Evolutionary conservation across 208 protist species (phyloP).

Genomic region (Trypanosoma mega): DNA sequence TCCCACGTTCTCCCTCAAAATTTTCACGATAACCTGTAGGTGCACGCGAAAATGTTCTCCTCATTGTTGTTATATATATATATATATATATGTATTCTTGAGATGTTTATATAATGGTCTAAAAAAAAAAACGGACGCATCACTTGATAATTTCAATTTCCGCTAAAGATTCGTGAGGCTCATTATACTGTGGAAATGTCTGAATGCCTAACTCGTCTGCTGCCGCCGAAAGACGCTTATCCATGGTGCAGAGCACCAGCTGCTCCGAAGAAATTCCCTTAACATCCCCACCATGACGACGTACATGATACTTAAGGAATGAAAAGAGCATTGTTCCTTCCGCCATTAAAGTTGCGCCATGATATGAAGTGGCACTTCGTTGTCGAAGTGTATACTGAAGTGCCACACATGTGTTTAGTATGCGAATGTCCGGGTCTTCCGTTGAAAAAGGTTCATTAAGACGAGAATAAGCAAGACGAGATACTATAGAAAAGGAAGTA

Average conservation of each 20-base stretch:
- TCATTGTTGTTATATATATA: no score
- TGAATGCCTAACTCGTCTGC: slow-evolving; percentile 61
- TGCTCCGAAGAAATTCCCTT: slow-evolving; percentile 48
- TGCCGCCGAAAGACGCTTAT: slow-evolving; percentile 58
- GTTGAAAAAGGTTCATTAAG: slow-evolving; percentile 29
- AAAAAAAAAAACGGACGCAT: no score
- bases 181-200: slow-evolving; percentile 51
- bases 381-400: slow-evolving; percentile 69
- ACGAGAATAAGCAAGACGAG: slow-evolving; percentile 61
- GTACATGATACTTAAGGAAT: slow-evolving; percentile 84
- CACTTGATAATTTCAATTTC: no score
- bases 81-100: no score
- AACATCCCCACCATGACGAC: slow-evolving; percentile 68
- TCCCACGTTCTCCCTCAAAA: no score
- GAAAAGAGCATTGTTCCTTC: slow-evolving; percentile 77
- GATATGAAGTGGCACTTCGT: slow-evolving; percentile 21
- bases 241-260: slow-evolving; percentile 75
- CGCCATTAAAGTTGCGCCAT: slow-evolving; percentile 31
- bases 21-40: no score
- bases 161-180: neutral
- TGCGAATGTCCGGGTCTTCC: slow-evolving; percentile 72
- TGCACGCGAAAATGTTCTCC: no score
- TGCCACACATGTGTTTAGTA: slow-evolving; percentile 72
- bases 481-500: slow-evolving; percentile 46
- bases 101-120: no score